A percentile compares a stretch with the other conserved stretches of the same genome.
Conservation (phyloP, 805 yeast genomes). For the Yarrowia deformans region DNA sequence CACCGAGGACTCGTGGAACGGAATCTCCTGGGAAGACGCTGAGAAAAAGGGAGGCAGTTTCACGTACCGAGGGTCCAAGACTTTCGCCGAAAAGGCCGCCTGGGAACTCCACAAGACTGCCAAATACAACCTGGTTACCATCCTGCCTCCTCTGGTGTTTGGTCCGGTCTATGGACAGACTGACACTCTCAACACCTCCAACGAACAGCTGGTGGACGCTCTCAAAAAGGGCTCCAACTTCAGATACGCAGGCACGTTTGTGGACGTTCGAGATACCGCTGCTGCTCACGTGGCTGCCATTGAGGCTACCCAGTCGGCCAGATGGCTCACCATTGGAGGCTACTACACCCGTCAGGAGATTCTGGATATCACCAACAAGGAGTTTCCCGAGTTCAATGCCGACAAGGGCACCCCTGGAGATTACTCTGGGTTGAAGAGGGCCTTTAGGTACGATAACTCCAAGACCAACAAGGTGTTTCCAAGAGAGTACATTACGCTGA, state of each 20-base stretch:
- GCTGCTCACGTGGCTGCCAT: slow-evolving; percentile 62
- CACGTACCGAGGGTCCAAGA: slow-evolving; percentile 55
- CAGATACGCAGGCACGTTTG: slow-evolving; percentile 44
- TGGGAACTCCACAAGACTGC: slow-evolving; percentile 57
- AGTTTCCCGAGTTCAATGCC: slow-evolving; percentile 6
- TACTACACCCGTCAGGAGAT: slow-evolving; percentile 41
- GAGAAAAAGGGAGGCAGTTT: slow-evolving; percentile 2
- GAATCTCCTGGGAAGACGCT: slow-evolving; percentile 48
- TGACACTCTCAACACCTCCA: slow-evolving; percentile 51
- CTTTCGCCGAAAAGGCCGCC: slow-evolving; percentile 63
- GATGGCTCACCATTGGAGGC: slow-evolving; percentile 47
- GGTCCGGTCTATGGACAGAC: slow-evolving; percentile 50
- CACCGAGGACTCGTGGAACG: slow-evolving; percentile 53
- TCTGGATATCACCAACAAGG: slow-evolving; percentile 42
- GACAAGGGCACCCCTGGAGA: slow-evolving; percentile 21
- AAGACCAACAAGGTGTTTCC: slow-evolving; percentile 34
- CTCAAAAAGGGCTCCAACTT: background rate
- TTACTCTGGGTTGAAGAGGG: slow-evolving; percentile 2
- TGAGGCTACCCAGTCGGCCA: slow-evolving; percentile 45
- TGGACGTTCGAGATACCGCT: slow-evolving; percentile 71
- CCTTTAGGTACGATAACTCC: slow-evolving; percentile 22
- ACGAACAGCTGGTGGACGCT: slow-evolving; percentile 30
- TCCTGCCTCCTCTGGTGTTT: slow-evolving; percentile 49
- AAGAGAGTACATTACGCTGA: background rate
- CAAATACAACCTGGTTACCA: slow-evolving; percentile 46